phyloP scores from a whole-genome alignment of 164 flowering plant genomes.

The Dillenia turbinata region DNA sequence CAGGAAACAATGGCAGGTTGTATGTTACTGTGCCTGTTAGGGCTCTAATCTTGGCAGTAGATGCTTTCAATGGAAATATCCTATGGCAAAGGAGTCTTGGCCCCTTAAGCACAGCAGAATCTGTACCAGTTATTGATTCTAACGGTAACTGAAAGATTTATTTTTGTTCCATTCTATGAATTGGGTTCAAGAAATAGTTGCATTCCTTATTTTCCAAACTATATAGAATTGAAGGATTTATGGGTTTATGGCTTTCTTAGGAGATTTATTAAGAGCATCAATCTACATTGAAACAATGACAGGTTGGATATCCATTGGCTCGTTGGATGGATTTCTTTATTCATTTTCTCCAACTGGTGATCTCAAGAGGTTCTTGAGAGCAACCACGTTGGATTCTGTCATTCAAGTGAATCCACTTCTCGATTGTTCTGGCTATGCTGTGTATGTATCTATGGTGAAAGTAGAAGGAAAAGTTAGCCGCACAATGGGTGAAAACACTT shows the following conservation, averaged over 20 bases:
- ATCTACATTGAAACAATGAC: background rate
- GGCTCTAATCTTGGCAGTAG: conserved; percentile 58
- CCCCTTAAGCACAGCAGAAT: conserved; percentile 51
- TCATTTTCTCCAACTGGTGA: conserved; percentile 73
- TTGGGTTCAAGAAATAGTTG: no score
- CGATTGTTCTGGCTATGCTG: conserved; percentile 84
- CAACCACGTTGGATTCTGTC: conserved; percentile 34
- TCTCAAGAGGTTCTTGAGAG: conserved; percentile 48
- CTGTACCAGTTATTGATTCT: conserved; percentile 64
- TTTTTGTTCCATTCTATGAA: no score
- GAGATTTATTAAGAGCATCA: no score
- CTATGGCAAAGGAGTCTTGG: conserved; percentile 71
- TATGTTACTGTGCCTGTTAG: conserved; percentile 56
- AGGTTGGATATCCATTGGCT: conserved; percentile 92
- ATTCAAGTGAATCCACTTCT: conserved; percentile 75
- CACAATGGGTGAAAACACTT: conserved; percentile 39
- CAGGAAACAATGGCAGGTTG: conserved; percentile 80
- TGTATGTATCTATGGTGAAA: conserved; percentile 64
- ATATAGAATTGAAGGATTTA: background rate
- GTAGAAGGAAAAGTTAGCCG: conserved; percentile 55
- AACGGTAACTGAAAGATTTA: conserved; percentile 43
- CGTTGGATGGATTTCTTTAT: conserved; percentile 79
- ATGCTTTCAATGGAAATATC: conserved; percentile 58
- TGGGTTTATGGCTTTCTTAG: background rate
- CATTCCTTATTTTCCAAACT: background rate